Evolutionary conservation across 169 alveolate genomes (phyloP), one percentile per base, ranked within the genome.

Genomic region (Eimeria praecox): DNA sequence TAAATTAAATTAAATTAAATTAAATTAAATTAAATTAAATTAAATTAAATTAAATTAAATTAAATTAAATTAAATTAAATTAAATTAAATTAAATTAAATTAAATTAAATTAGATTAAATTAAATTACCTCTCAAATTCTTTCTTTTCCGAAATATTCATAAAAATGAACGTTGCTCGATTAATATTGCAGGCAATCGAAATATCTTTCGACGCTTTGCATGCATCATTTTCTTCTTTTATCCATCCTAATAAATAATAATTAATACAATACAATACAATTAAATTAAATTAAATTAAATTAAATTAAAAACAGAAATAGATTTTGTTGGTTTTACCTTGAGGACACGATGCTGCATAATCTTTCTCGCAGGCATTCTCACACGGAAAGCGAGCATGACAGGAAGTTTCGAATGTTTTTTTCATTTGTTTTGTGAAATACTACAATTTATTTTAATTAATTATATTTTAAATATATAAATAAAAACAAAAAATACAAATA

Each of bases 311-410:
- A 49, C 12, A 49, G 20, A 49, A 49, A 8, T 12, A 49, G 5
- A 49, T 49, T 49, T 49, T 12, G 5, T 12, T 35, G 18, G 18
- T 33, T 59, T 80, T 35, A 77, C 95, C 95, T 56, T 75, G 22
- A 16, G 95, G 95, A 30, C 95, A 91, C 0, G 64, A 78, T 12
- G 62, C 82, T 14, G 91, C 35, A 35, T 91, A 91, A 44, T 91
- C 91, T 64, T 77, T 91, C n/a, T 49, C 59, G 95, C 95, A 91
- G 20, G 91, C 77, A 52, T 91, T 56, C 33, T 38, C 88, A 38
- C 95, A 91, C n/a, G 95, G 95, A 69, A 91, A 91, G 66, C 49
- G 71, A 18, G 91, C 95, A 3, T 59, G 90, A 52, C 95, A 91
- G 9, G 33, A 38, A 3, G 14, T 42, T 30, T 75, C 95, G 52